phyloP scores from a whole-genome alignment of 306 rosid species.

The Pyrus betulifolia region DNA sequence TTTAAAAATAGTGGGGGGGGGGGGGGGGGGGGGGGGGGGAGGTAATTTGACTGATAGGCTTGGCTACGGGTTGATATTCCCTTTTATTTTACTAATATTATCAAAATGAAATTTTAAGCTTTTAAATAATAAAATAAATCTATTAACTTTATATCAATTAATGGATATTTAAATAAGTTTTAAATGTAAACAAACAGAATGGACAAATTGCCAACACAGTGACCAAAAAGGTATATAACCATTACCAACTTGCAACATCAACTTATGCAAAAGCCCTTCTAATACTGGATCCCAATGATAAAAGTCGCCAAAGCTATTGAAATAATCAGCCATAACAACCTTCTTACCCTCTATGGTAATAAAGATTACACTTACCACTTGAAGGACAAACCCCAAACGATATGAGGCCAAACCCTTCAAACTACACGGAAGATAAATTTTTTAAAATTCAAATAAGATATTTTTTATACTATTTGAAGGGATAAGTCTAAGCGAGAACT shows the following conservation, averaged over 20 bases:
- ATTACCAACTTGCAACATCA: not conserved
- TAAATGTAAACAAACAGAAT: no score
- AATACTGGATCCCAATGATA: not conserved
- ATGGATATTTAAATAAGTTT: no score
- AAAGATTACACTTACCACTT: not conserved
- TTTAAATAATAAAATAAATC: no score
- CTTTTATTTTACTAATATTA: no score
- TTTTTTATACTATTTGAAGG: not conserved
- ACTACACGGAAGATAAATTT: not conserved
- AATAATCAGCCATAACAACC: not conserved
- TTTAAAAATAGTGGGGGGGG: not conserved
- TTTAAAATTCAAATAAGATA: not conserved
- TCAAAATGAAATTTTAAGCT: no score
- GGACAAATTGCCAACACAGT: no score
- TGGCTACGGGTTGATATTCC: no score
- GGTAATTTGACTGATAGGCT: no score
- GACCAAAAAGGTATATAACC: no score
- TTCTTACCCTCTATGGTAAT: not conserved
- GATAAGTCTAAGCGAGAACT: not conserved
- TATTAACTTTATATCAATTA: no score
- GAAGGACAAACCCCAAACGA: not conserved
- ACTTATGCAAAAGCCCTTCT: not conserved
- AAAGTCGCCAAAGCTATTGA: not conserved
- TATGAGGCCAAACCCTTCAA: not conserved
- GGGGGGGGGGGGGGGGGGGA: no score